phyloP scores from a whole-genome alignment of 139 green algal genomes.

The Edaphochlamys debaryana region DNA sequence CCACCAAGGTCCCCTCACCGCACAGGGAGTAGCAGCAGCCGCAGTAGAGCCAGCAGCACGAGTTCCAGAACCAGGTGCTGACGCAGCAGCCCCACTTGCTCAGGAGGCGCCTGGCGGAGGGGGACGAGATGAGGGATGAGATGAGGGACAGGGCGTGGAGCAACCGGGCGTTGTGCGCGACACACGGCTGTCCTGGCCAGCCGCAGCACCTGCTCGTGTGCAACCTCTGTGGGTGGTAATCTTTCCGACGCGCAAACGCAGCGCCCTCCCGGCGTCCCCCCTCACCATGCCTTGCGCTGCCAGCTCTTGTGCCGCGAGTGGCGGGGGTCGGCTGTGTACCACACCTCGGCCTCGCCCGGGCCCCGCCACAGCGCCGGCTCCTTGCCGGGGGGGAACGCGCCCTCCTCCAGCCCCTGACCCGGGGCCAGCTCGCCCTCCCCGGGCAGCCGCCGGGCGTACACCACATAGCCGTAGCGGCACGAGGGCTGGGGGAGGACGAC shows the following conservation, averaged over 20 bases:
- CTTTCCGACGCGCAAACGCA: too few relatives aligned
- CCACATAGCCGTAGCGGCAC: conserved; percentile 10
- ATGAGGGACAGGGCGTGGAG: neutral
- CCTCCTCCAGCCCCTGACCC: neutral
- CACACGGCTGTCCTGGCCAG: too few relatives aligned
- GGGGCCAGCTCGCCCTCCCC: neutral
- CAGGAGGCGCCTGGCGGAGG: neutral
- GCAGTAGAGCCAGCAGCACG: neutral
- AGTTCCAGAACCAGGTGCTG: neutral
- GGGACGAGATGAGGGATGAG: neutral
- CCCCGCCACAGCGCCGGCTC: neutral
- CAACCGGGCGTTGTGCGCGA: too few relatives aligned
- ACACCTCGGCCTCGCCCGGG: neutral
- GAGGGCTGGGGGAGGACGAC: too few relatives aligned
- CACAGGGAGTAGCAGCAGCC: neutral
- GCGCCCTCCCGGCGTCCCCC: too few relatives aligned
- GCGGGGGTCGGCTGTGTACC: neutral
- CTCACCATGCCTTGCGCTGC: neutral
- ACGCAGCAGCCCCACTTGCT: neutral
- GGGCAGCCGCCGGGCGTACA: neutral
- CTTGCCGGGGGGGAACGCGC: neutral
- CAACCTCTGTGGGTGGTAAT: too few relatives aligned
- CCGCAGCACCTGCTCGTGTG: too few relatives aligned
- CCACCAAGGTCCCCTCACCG: too few relatives aligned
- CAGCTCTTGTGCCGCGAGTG: neutral